phyloP scores from a whole-genome alignment of 352 stramenopile species.

The Nothophytophthora sp. region DNA sequence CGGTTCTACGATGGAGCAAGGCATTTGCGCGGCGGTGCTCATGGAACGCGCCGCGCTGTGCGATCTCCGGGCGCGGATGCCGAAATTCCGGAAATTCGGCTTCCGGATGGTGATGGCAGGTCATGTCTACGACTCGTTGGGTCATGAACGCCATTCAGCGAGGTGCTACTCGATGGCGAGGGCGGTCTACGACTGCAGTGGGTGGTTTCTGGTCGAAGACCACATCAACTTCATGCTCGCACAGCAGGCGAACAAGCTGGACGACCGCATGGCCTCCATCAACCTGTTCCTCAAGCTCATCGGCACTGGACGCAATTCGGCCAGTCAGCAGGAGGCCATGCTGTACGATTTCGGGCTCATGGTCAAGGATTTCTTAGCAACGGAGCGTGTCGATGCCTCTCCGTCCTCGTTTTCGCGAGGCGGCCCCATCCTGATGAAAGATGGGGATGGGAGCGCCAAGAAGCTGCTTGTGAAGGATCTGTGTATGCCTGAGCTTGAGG shows the following conservation, averaged over 20 bases:
- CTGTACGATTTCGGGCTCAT: constrained; percentile 85
- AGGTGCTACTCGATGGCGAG: constrained; percentile 81
- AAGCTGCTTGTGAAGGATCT: constrained; percentile 74
- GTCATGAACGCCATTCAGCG: constrained; percentile 71
- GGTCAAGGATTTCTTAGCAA: constrained; percentile 76
- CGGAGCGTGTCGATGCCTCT: constrained; percentile 23
- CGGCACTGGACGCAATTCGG: constrained; percentile 76
- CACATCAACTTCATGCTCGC: constrained; percentile 89
- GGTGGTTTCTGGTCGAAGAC: constrained; percentile 88
- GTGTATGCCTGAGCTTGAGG: constrained; percentile 82
- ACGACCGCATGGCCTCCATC: constrained; percentile 81
- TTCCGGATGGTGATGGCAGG: constrained; percentile 91
- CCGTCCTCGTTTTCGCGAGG: constrained; percentile 16
- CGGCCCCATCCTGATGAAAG: constrained; percentile 29
- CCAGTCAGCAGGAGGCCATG: constrained; percentile 81
- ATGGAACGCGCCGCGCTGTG: constrained; percentile 81
- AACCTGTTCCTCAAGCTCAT: constrained; percentile 88
- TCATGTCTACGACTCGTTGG: constrained; percentile 79
- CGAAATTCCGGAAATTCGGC: constrained; percentile 88
- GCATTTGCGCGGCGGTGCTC: constrained; percentile 82
- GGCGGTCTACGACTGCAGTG: constrained; percentile 78
- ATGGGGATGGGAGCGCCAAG: constrained; percentile 37
- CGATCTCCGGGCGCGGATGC: constrained; percentile 62
- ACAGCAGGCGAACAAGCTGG: constrained; percentile 76
- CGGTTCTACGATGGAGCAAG: constrained; percentile 83